A percentile compares a stretch with the other conserved stretches of the same genome.
phyloP scores from a whole-genome alignment of 352 stramenopile species.

The Pythium chondricola region DNA sequence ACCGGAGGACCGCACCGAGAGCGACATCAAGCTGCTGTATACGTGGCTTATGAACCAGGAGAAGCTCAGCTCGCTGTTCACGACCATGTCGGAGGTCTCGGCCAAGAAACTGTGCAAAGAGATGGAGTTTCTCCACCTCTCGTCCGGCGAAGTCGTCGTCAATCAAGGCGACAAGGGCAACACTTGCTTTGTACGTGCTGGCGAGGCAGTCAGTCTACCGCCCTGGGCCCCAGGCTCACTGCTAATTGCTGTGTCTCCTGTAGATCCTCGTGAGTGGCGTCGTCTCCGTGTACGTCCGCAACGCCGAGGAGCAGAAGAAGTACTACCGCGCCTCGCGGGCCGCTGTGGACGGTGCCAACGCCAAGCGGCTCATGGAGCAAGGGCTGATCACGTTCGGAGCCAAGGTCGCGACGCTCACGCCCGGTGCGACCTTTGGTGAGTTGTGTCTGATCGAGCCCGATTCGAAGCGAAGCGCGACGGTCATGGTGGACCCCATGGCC shows the following conservation, averaged over 20 bases:
- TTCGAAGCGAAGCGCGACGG: slow-evolving; percentile 77
- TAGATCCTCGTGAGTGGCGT: slow-evolving; percentile 80
- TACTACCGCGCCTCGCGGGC: slow-evolving; percentile 46
- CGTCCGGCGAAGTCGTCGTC: slow-evolving; percentile 61
- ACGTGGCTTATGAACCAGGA: slow-evolving; percentile 84
- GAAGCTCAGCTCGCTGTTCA: slow-evolving; percentile 82
- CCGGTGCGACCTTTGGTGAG: slow-evolving; percentile 77
- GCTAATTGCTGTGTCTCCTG: neutral
- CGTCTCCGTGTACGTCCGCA: slow-evolving; percentile 67
- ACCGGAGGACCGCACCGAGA: slow-evolving; percentile 59
- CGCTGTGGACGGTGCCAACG: slow-evolving; percentile 34
- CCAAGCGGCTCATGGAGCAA: slow-evolving; percentile 35
- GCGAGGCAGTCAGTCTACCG: neutral
- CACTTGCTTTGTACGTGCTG: slow-evolving; percentile 67
- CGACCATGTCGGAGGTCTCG: slow-evolving; percentile 79
- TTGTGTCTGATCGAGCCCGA: slow-evolving; percentile 82
- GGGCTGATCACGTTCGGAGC: slow-evolving; percentile 36
- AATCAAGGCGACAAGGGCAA: slow-evolving; percentile 82
- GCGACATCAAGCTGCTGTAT: slow-evolving; percentile 76
- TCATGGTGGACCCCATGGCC: slow-evolving; percentile 60
- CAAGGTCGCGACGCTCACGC: slow-evolving; percentile 69
- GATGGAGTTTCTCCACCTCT: slow-evolving; percentile 78
- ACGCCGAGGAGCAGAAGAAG: slow-evolving; percentile 57
- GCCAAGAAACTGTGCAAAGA: slow-evolving; percentile 83
- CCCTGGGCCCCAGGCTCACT: neutral